These are phyloP conservation scores for Eucalyptus albens DNA, from an alignment of 345 rosid genomes.

Conservation along the genomic window DNA sequence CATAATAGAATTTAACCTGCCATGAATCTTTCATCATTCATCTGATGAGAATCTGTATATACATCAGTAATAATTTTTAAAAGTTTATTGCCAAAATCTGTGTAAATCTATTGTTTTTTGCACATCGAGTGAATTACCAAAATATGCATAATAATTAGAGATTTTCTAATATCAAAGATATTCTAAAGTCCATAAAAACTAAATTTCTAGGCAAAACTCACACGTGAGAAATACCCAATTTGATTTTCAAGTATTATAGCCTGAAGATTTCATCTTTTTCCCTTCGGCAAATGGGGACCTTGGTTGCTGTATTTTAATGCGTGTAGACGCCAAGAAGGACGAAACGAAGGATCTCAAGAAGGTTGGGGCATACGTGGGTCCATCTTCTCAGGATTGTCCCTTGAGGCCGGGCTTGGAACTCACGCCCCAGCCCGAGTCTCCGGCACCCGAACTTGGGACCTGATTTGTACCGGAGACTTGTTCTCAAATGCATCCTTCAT, in stretches of 20 bases:
- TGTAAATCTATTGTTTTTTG: rapidly evolving
- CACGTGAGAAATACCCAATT: too few species aligned
- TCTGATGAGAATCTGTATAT: too few species aligned
- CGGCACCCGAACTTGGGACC: background rate
- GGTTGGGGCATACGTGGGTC: background rate
- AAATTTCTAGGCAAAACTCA: too few species aligned
- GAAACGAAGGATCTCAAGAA: background rate
- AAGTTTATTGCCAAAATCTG: too few species aligned
- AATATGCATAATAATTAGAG: too few species aligned
- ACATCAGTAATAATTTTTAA: too few species aligned
- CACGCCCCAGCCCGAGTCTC: background rate
- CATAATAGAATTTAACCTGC: too few species aligned
- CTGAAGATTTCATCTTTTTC: background rate
- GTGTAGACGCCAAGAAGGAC: background rate
- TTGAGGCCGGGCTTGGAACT: background rate
- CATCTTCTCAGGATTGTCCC: background rate
- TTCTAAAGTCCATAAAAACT: too few species aligned
- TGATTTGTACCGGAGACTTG: background rate
- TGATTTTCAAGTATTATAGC: background rate
- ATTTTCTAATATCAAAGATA: too few species aligned
- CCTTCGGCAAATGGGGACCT: background rate
- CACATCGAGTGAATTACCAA: too few species aligned
- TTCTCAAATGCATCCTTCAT: background rate
- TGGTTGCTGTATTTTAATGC: background rate
- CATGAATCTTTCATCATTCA: too few species aligned